Conservation (phyloP, 768 basidiomycete species). For the Collybia sordida region DNA sequence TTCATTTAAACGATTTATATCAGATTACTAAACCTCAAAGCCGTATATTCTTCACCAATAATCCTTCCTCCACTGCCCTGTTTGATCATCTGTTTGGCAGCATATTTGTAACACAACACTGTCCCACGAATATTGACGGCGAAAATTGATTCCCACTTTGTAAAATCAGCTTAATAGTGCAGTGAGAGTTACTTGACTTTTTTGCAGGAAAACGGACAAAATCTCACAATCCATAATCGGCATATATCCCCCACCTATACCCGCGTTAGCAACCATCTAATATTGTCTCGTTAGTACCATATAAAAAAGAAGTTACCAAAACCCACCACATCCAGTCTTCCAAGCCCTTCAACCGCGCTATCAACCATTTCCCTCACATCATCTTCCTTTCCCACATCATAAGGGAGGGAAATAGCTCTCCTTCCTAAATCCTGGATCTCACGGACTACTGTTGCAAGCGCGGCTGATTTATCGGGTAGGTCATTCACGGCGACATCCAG, state of each 20-base stretch:
- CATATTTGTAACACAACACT: conserved; percentile 41
- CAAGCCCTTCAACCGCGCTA: conserved; percentile 14
- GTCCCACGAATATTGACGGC: conserved; percentile 39
- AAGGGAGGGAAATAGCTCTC: conserved; percentile 16
- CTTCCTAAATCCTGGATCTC: conserved; percentile 23
- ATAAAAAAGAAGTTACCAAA: neutral
- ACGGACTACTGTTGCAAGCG: conserved; percentile 18
- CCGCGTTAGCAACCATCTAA: conserved; percentile 37
- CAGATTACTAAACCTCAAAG: neutral
- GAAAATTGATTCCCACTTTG: conserved; percentile 31
- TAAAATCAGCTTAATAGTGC: conserved; percentile 22
- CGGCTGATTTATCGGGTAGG: conserved; percentile 15
- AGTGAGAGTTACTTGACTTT: neutral
- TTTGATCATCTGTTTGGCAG: conserved; percentile 42
- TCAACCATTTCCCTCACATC: conserved; percentile 28
- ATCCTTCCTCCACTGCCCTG: conserved; percentile 42
- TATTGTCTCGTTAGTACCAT: neutral
- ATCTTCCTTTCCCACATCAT: conserved; percentile 25
- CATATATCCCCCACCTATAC: conserved; percentile 11
- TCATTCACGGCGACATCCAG: conserved; percentile 29
- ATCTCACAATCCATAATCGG: conserved; percentile 18
- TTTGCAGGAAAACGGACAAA: neutral
- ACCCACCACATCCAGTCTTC: conserved; percentile 26
- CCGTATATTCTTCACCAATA: conserved; percentile 25
- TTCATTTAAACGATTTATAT: neutral